Conservation (phyloP, 176 grass and related monocot species). For the Panicum miliaceum region DNA sequence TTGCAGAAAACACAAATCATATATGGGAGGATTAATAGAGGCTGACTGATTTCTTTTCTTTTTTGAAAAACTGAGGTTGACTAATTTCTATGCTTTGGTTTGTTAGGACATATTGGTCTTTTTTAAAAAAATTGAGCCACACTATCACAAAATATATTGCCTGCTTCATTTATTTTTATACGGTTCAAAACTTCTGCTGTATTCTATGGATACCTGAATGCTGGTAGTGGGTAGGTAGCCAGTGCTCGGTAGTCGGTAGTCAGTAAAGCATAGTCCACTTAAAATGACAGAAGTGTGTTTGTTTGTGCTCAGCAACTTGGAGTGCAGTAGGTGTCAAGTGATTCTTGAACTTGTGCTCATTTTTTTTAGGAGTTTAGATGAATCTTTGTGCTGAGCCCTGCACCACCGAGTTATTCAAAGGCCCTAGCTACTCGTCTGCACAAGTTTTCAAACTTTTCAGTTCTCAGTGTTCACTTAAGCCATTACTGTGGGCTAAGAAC, state of each 20-base stretch:
- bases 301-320: neutral
- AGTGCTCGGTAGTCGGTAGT: conserved; percentile 7
- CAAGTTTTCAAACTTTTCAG: neutral
- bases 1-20: neutral
- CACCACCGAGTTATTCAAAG: neutral
- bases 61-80: too few species aligned
- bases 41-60: too few species aligned
- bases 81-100: too few species aligned
- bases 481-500: neutral
- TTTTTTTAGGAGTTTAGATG: neutral
- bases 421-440: neutral
- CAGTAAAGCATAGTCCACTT: neutral
- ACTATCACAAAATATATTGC: neutral
- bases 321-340: conserved; percentile 26
- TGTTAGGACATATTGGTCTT: too few species aligned
- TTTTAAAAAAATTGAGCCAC: neutral
- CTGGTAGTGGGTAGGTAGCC: neutral
- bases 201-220: neutral
- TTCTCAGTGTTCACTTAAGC: neutral
- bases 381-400: neutral
- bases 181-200: neutral
- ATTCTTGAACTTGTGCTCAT: neutral
- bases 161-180: neutral
- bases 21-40: too few species aligned
- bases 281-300: conserved; percentile 12